A percentile compares a stretch with the other conserved stretches of the same genome.
These are phyloP conservation scores for Gremmenia infestans DNA, from an alignment of 2,329 filamentous ascomycete genomes.

Conservation along the genomic window DNA sequence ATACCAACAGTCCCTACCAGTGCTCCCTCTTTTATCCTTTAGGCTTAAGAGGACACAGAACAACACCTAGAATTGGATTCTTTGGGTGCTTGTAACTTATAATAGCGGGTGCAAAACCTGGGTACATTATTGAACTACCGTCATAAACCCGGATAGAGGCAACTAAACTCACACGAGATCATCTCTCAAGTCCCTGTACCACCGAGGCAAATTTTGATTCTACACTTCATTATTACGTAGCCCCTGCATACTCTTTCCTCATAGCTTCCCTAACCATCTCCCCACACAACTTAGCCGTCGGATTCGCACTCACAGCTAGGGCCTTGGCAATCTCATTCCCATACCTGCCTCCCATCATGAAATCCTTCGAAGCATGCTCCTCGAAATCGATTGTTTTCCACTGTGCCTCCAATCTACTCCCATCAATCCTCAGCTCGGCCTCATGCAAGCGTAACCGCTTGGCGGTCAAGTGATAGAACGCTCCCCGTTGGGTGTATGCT, in stretches of 20 bases:
- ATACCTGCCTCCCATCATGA: slow-evolving; percentile 59
- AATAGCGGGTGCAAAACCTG: too few relatives aligned
- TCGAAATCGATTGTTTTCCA: slow-evolving; percentile 56
- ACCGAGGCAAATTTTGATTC: not conserved
- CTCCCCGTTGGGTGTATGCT: slow-evolving; percentile 67
- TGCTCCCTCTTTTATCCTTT: too few relatives aligned
- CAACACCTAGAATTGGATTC: too few relatives aligned
- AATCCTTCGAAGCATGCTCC: slow-evolving; percentile 56
- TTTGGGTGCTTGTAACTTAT: too few relatives aligned
- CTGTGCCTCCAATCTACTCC: slow-evolving; percentile 38
- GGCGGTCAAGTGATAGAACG: slow-evolving; percentile 55
- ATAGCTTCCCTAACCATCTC: slow-evolving; percentile 65
- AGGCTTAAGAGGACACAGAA: too few relatives aligned
- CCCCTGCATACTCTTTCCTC: slow-evolving; percentile 56
- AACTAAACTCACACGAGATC: too few relatives aligned
- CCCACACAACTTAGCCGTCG: slow-evolving; percentile 64
- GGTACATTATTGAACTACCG: too few relatives aligned
- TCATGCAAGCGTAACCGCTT: slow-evolving; percentile 29
- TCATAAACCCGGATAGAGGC: not conserved
- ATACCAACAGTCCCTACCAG: too few relatives aligned
- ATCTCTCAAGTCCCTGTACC: too few relatives aligned
- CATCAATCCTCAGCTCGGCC: slow-evolving; percentile 36
- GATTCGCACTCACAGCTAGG: slow-evolving; percentile 60
- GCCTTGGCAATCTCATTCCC: slow-evolving; percentile 62
- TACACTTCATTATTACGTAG: slow-evolving; percentile 11